Evolutionary conservation across 345 rosid species (phyloP).

Genomic region (Eucalyptus cladocalyx): DNA sequence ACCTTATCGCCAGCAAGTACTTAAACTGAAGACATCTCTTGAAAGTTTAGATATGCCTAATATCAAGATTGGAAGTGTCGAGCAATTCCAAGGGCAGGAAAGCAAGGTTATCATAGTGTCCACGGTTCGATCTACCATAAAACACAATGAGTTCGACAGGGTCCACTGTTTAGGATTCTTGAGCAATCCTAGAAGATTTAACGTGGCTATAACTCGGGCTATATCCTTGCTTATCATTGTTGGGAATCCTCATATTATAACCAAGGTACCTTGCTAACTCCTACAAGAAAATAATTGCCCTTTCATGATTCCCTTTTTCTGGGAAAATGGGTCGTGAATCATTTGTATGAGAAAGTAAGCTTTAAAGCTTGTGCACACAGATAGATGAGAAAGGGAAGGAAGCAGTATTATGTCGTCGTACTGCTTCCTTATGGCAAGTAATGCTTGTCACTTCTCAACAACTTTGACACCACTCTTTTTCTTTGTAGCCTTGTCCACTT

Average conservation of each 20-base stretch:
- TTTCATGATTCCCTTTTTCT: not conserved
- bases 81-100: conserved; percentile 97
- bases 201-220: conserved; percentile 85
- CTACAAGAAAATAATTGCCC: not conserved
- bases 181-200: conserved; percentile 84
- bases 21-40: conserved; percentile 56
- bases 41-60: conserved; percentile 48
- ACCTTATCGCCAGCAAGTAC: conserved; percentile 89
- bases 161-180: conserved; percentile 64
- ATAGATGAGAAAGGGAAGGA: not conserved
- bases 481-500: not conserved
- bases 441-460: not conserved
- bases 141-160: conserved; percentile 66
- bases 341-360: not conserved
- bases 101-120: conserved; percentile 68
- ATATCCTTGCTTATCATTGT: conserved; percentile 59
- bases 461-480: not conserved
- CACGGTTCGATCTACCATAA: conserved; percentile 79
- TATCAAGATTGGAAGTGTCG: conserved; percentile 89
- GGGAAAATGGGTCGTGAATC: not conserved
- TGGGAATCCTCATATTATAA: conserved; percentile 80
- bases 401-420: not conserved
- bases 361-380: not conserved
- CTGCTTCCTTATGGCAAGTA: not conserved
- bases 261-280: conserved; percentile 35